These are phyloP conservation scores for Polytrichum formosum DNA, from an alignment of 225 moss, liverwort and hornwort genomes.

Conservation along the genomic window DNA sequence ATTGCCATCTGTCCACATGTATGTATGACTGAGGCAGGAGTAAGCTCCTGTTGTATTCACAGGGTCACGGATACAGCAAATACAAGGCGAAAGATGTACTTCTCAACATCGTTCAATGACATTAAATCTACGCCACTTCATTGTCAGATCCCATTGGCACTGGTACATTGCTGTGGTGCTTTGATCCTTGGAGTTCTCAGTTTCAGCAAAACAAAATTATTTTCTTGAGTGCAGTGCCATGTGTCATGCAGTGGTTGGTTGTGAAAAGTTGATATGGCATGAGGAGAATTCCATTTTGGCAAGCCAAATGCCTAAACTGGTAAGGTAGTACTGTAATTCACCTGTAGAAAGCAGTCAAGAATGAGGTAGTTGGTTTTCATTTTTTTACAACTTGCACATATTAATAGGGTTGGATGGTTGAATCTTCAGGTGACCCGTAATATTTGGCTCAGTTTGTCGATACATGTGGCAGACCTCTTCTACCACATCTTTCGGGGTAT, in stretches of 20 bases:
- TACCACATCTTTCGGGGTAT: conserved; percentile 60
- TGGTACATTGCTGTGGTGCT: conserved; percentile 28
- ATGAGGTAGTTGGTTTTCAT: too few relatives aligned
- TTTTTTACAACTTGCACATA: too few relatives aligned
- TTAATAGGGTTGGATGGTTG: background rate
- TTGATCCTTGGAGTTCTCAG: too few relatives aligned
- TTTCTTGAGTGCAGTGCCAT: too few relatives aligned
- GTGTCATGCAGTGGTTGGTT: too few relatives aligned
- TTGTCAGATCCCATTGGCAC: conserved; percentile 81
- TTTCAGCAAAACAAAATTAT: too few relatives aligned
- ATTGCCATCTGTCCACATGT: background rate
- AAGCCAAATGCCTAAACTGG: too few relatives aligned
- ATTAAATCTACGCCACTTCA: conserved; percentile 85
- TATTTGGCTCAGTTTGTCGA: conserved; percentile 77
- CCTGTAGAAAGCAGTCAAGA: too few relatives aligned
- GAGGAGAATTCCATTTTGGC: too few relatives aligned
- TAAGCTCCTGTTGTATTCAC: background rate
- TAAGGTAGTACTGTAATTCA: too few relatives aligned
- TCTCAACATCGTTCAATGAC: conserved; percentile 87
- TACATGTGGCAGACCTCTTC: conserved; percentile 68
- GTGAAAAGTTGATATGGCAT: too few relatives aligned
- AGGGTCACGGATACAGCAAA: conserved; percentile 69
- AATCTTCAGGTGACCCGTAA: conserved; percentile 39
- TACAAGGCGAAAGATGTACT: conserved; percentile 83
- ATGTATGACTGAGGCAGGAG: background rate